A percentile compares a stretch with the other conserved stretches of the same genome.
phyloP scores from a whole-genome alignment of 768 basidiomycete genomes.

The Serendipita sp. region DNA sequence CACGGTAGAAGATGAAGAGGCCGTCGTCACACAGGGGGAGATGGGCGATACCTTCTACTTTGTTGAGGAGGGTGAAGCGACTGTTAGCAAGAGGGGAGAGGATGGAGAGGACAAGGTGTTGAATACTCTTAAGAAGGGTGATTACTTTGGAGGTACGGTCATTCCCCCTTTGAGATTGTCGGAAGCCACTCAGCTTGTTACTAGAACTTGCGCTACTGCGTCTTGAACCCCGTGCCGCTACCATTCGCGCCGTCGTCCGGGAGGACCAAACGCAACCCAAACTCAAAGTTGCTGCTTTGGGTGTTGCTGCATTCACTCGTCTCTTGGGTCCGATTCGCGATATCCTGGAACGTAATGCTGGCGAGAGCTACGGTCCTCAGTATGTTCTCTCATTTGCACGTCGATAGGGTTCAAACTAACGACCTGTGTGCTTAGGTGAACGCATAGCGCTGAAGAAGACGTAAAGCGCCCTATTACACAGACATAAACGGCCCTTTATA shows the following conservation, averaged over 20 bases:
- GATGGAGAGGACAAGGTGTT: conserved; percentile 49
- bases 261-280: conserved; percentile 30
- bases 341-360: conserved; percentile 75
- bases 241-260: conserved; percentile 65
- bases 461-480: not conserved
- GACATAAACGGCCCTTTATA: no score
- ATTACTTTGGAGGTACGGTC: conserved; percentile 89
- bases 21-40: conserved; percentile 84
- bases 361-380: conserved; percentile 9
- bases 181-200: not conserved
- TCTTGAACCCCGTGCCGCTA: conserved; percentile 85
- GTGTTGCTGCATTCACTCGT: conserved; percentile 85
- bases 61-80: conserved; percentile 84
- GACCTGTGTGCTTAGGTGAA: not conserved
- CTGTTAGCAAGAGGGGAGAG: conserved; percentile 61
- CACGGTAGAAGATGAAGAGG: conserved; percentile 67
- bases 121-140: conserved; percentile 67
- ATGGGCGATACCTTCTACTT: conserved; percentile 97
- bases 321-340: conserved; percentile 84
- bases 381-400: not conserved
- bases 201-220: conserved; percentile 83
- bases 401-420: not conserved
- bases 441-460: not conserved
- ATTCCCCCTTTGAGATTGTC: conserved; percentile 5
- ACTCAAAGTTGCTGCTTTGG: conserved; percentile 85